Percentiles rank a stretch among this genome's conserved stretches.
phyloP scores from a whole-genome alignment of 805 yeast genomes.

The Hanseniaspora thailandica region DNA sequence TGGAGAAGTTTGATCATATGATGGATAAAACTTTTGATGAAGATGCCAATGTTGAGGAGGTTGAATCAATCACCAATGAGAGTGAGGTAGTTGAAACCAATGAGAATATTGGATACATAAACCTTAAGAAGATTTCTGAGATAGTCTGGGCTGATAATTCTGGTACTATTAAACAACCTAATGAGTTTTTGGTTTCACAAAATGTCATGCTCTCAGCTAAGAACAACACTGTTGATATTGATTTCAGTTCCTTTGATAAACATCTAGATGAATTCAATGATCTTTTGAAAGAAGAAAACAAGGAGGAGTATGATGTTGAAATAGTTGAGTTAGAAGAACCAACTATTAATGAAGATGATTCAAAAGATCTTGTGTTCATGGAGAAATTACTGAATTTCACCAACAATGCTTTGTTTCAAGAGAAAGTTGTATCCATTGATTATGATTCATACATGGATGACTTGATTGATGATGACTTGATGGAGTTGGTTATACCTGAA shows the following conservation, averaged over 20 bases:
- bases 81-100: background rate
- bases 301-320: background rate
- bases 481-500: slow-evolving; percentile 13
- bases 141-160: slow-evolving; percentile 11
- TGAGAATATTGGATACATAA: background rate
- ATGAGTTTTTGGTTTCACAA: background rate
- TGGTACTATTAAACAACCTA: background rate
- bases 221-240: background rate
- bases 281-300: background rate
- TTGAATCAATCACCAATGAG: background rate
- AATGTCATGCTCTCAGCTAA: background rate
- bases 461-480: slow-evolving; percentile 8
- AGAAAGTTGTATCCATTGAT: background rate
- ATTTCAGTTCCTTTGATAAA: background rate
- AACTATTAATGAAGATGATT: no score
- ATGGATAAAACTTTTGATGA: background rate
- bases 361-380: no score
- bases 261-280: background rate
- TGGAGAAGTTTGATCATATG: background rate
- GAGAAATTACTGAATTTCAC: background rate
- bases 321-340: background rate
- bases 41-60: background rate
- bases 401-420: background rate
- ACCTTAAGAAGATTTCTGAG: slow-evolving; percentile 7
- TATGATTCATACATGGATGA: slow-evolving; percentile 8